Conservation (phyloP, 177 flowering plant species). For the Telopea speciosissima region DNA sequence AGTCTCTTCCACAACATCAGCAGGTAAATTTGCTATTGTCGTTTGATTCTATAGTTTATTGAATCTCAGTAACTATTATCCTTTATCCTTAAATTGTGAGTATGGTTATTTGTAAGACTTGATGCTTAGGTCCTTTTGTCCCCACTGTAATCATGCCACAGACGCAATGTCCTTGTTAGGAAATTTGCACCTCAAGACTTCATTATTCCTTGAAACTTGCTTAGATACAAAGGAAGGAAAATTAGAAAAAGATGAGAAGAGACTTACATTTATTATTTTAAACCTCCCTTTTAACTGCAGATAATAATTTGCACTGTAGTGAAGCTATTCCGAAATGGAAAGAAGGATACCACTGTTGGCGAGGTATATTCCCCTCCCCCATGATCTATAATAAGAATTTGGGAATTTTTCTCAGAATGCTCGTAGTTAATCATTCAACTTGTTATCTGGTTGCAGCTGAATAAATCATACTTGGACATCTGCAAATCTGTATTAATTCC, state of each 20-base stretch:
- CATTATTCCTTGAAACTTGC: background rate
- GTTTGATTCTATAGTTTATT: background rate
- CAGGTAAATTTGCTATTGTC: conserved; percentile 21
- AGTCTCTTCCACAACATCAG: conserved; percentile 96
- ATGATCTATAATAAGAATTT: background rate
- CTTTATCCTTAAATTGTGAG: background rate
- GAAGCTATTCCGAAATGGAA: conserved; percentile 51
- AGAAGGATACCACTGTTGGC: conserved; percentile 62
- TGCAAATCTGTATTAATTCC: conserved; percentile 56
- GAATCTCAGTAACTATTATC: too few relatives aligned
- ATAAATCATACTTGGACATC: conserved; percentile 52
- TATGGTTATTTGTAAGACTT: background rate
- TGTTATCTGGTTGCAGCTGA: conserved; percentile 40
- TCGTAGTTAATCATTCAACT: conserved; percentile 3
- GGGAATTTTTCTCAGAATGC: background rate
- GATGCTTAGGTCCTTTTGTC: background rate
- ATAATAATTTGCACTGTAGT: conserved; percentile 71
- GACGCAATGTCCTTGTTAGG: background rate
- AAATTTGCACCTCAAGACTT: background rate
- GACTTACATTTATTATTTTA: background rate
- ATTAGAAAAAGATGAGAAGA: background rate
- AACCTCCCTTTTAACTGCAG: conserved; percentile 25
- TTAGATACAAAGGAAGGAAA: background rate
- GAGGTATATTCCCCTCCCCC: conserved; percentile 37
- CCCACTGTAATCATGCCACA: background rate